Conservation (phyloP, 805 yeast genomes). For the Lachancea fermentati region DNA sequence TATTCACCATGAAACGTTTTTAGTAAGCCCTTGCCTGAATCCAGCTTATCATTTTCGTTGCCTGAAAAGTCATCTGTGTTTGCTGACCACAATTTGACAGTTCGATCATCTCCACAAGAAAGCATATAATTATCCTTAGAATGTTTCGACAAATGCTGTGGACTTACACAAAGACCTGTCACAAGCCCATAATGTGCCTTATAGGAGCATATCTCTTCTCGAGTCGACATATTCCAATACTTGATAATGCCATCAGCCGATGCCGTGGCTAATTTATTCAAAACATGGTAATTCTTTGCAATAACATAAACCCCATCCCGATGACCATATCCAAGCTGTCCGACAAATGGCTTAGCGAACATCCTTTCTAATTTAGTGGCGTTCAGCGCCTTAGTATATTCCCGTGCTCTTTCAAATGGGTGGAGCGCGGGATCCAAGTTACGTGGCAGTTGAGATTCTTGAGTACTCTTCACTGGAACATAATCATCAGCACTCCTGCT, state of each 20-base stretch:
- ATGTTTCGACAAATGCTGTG: slow-evolving; percentile 28
- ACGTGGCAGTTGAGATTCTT: slow-evolving; percentile 80
- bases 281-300: slow-evolving; percentile 66
- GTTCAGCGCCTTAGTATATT: slow-evolving; percentile 87
- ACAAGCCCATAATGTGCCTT: slow-evolving; percentile 90
- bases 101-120: slow-evolving; percentile 88
- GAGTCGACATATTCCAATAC: slow-evolving; percentile 83
- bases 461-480: slow-evolving; percentile 87
- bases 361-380: slow-evolving; percentile 94
- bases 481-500: slow-evolving; percentile 87
- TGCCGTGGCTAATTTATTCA: slow-evolving; percentile 81
- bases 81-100: slow-evolving; percentile 85
- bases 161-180: slow-evolving; percentile 76
- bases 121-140: slow-evolving; percentile 44
- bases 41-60: slow-evolving; percentile 25
- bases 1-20: slow-evolving; percentile 81
- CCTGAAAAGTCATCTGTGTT: slow-evolving; percentile 43
- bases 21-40: slow-evolving; percentile 47
- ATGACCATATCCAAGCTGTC: slow-evolving; percentile 92
- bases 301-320: slow-evolving; percentile 88
- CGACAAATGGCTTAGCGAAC: slow-evolving; percentile 97
- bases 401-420: slow-evolving; percentile 96
- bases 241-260: slow-evolving; percentile 94
- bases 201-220: slow-evolving; percentile 69
- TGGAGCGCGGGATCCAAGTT: slow-evolving; percentile 91